phyloP scores from a whole-genome alignment of 1,284 basidiomycete genomes.

The Rugosomyces carneus region DNA sequence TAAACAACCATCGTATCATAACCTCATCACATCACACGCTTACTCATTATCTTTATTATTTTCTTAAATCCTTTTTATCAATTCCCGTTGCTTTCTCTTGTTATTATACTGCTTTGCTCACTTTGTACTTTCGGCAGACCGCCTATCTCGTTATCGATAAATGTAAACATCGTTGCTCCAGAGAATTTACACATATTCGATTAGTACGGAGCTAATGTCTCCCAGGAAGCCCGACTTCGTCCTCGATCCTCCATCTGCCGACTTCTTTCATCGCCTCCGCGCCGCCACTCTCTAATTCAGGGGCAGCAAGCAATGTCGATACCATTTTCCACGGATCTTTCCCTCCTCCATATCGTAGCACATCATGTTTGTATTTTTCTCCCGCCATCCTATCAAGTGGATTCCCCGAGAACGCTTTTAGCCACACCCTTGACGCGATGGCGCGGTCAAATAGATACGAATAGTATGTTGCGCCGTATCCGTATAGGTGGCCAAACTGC shows the following conservation, averaged over 20 bases:
- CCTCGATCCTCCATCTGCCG: constrained; percentile 80
- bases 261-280: constrained; percentile 83
- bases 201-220: constrained; percentile 33
- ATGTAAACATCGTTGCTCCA: not conserved
- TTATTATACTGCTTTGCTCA: not conserved
- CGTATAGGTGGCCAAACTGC: constrained; percentile 92
- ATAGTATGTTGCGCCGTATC: constrained; percentile 97
- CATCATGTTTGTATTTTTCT: constrained; percentile 73
- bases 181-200: not conserved
- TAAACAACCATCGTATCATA: constrained; percentile 11
- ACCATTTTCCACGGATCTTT: constrained; percentile 95
- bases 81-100: too few relatives aligned
- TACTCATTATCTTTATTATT: constrained; percentile 5
- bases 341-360: constrained; percentile 83
- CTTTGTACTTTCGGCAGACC: not conserved
- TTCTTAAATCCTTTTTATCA: constrained; percentile 1
- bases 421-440: constrained; percentile 89
- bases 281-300: constrained; percentile 64
- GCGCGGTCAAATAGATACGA: constrained; percentile 95
- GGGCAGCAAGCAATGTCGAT: constrained; percentile 61
- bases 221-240: constrained; percentile 48
- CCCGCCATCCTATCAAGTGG: constrained; percentile 64
- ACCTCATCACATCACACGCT: not conserved
- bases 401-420: constrained; percentile 61
- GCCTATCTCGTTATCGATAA: too few relatives aligned